Percentiles rank a stretch among this genome's conserved stretches.
Evolutionary conservation across 108 stramenopile species (phyloP).

Genomic region (Cyclotella kingstonii): DNA sequence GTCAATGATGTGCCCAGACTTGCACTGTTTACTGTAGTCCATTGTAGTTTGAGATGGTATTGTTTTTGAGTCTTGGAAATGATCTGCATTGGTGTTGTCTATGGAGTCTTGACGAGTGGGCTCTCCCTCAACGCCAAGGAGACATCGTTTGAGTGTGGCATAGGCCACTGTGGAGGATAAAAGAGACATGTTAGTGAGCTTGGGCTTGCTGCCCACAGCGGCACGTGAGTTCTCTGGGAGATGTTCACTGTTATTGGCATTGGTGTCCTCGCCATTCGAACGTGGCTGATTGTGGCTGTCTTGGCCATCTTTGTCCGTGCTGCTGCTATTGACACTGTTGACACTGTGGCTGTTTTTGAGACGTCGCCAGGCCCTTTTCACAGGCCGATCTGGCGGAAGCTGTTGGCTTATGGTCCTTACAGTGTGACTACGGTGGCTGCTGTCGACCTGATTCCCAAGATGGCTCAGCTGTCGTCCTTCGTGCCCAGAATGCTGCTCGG

Average conservation of each 20-base stretch:
- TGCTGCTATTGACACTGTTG: not conserved
- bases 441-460: not conserved
- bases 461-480: not conserved
- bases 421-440: not conserved
- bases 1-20: slow-evolving; percentile 52
- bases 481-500: too few species aligned
- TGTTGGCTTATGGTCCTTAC: too few species aligned
- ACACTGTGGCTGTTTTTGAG: not conserved
- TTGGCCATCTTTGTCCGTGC: too few species aligned
- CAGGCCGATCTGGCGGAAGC: not conserved
- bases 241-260: not conserved
- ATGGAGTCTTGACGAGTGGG: not conserved
- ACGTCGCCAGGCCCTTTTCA: not conserved
- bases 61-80: not conserved
- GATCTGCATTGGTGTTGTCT: not conserved
- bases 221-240: not conserved
- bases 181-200: slow-evolving; percentile 24
- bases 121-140: slow-evolving; percentile 18
- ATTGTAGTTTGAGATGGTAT: not conserved
- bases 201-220: not conserved
- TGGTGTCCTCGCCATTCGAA: not conserved
- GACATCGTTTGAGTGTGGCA: slow-evolving; percentile 35
- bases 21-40: slow-evolving; percentile 40
- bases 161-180: slow-evolving; percentile 32
- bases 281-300: not conserved